A percentile compares a stretch with the other conserved stretches of the same genome.
phyloP scores from a whole-genome alignment of 495 filamentous ascomycete species.

The Acidiella bohemica region DNA sequence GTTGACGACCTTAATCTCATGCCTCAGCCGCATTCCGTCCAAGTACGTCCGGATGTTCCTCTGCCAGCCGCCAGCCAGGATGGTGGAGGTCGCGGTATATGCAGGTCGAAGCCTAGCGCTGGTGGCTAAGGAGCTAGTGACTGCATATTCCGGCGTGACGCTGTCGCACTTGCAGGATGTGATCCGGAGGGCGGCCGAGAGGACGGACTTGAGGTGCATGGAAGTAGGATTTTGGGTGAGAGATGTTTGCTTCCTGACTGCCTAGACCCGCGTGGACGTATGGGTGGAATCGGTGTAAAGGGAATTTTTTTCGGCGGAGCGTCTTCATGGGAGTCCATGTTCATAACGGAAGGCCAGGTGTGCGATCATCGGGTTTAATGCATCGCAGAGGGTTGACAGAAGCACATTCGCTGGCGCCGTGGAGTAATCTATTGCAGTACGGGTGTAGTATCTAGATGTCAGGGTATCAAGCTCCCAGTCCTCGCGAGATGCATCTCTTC shows the following conservation, averaged over 20 bases:
- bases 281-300: too few relatives aligned
- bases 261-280: too few relatives aligned
- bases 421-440: too few relatives aligned
- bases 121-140: not conserved
- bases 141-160: not conserved
- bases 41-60: not conserved
- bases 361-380: too few relatives aligned
- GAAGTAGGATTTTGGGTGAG: conserved; percentile 1
- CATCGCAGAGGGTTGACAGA: too few relatives aligned
- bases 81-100: not conserved
- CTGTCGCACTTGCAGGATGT: not conserved
- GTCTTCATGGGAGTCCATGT: too few relatives aligned
- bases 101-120: not conserved
- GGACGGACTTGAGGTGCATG: not conserved
- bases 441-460: too few relatives aligned
- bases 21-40: not conserved
- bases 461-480: too few relatives aligned
- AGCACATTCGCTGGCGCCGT: too few relatives aligned
- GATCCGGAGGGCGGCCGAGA: not conserved
- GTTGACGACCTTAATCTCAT: not conserved
- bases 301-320: too few relatives aligned
- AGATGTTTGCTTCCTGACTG: not conserved
- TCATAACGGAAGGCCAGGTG: too few relatives aligned
- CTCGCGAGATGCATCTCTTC: too few relatives aligned
- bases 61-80: not conserved